phyloP scores from a whole-genome alignment of 2,329 filamentous ascomycete genomes.

The Botrytis fragariae region DNA sequence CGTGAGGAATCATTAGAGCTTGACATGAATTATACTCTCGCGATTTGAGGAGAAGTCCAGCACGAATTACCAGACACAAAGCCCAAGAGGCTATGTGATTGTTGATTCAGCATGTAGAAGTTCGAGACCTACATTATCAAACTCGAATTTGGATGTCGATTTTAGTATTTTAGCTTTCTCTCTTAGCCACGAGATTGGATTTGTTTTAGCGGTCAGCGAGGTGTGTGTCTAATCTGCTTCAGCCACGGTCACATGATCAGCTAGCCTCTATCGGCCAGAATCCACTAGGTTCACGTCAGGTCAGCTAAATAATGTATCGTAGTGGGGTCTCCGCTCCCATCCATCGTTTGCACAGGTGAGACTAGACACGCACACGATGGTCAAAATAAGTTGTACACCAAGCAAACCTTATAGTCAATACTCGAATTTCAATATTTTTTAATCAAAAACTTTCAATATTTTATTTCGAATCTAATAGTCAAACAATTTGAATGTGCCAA shows the following conservation, averaged over 20 bases:
- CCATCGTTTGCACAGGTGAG: neutral
- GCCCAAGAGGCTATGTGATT: neutral
- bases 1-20: neutral
- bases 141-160: neutral
- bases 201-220: neutral
- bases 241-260: neutral
- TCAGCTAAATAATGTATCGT: neutral
- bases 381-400: neutral
- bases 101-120: neutral
- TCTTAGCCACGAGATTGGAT: neutral
- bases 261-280: neutral
- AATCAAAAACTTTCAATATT: neutral
- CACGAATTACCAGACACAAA: neutral
- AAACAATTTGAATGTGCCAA: neutral
- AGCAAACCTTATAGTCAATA: neutral
- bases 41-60: neutral
- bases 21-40: neutral
- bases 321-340: neutral
- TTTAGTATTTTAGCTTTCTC: neutral
- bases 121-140: neutral
- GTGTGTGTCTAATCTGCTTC: neutral
- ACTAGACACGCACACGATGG: neutral
- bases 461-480: neutral
- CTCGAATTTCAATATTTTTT: neutral
- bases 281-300: neutral